Conservation (phyloP, 139 green algal species). For the Desmodesmus armatus region DNA sequence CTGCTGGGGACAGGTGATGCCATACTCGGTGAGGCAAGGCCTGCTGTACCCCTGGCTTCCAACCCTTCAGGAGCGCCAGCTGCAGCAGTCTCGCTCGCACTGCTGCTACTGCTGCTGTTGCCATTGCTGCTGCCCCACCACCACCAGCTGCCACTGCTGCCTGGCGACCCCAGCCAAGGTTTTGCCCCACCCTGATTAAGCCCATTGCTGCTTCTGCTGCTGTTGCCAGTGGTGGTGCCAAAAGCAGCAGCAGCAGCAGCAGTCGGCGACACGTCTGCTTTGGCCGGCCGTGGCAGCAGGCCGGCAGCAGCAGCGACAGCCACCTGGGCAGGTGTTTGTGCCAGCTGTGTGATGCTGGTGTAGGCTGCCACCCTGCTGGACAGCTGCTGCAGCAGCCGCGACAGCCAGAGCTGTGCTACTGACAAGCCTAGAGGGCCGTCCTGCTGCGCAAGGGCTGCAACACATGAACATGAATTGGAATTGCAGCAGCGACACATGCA, state of each 20-base stretch:
- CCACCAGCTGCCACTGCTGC: slow-evolving; percentile 8
- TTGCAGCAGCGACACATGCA: slow-evolving; percentile 8
- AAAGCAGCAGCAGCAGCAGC: slow-evolving; percentile 6
- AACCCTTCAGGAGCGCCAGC: no score
- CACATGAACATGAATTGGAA: not conserved
- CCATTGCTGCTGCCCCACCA: not conserved
- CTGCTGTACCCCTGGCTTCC: no score
- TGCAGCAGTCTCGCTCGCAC: not conserved
- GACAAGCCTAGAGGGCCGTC: slow-evolving; percentile 61
- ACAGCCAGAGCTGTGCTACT: slow-evolving; percentile 78
- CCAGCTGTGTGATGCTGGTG: slow-evolving; percentile 51
- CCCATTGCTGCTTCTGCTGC: slow-evolving; percentile 35
- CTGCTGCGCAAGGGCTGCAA: slow-evolving; percentile 54
- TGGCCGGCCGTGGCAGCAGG: not conserved
- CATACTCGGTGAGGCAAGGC: no score
- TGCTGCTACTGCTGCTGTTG: slow-evolving; percentile 2
- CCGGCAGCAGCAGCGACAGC: not conserved
- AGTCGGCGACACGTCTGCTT: not conserved
- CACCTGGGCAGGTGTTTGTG: not conserved
- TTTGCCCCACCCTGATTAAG: no score
- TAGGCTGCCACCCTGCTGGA: slow-evolving; percentile 59
- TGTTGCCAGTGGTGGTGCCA: not conserved
- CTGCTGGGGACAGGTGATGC: no score
- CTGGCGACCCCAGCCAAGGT: no score
- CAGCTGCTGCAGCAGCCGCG: slow-evolving; percentile 70